Conservation (phyloP, 2,329 filamentous ascomycete genomes). For the Xylaria sp. region DNA sequence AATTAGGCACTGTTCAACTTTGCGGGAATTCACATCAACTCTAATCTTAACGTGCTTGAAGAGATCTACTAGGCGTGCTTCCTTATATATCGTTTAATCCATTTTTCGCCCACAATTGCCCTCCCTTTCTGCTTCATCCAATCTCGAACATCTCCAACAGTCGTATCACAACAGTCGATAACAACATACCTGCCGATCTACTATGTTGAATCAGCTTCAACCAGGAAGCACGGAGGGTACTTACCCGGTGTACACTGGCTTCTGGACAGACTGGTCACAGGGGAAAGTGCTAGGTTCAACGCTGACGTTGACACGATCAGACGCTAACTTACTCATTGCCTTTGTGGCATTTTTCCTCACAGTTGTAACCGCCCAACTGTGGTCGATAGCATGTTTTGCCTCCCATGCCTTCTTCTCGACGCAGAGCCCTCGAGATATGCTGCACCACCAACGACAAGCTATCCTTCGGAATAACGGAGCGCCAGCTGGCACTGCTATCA, state of each 20-base stretch:
- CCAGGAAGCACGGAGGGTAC: background rate
- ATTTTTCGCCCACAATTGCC: too few species aligned
- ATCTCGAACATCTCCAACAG: too few species aligned
- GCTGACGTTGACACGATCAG: conserved; percentile 37
- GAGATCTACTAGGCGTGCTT: too few species aligned
- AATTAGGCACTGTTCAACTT: too few species aligned
- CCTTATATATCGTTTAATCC: too few species aligned
- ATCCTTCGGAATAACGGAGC: conserved; percentile 30
- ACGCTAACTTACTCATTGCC: conserved; percentile 43
- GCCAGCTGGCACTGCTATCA: conserved; percentile 10
- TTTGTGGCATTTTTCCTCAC: conserved; percentile 44
- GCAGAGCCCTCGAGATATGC: conserved; percentile 26
- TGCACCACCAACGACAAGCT: conserved; percentile 38
- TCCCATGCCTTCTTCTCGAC: conserved; percentile 30
- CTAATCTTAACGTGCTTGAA: too few species aligned
- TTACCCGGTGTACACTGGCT: conserved; percentile 35
- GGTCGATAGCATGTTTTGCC: conserved; percentile 32
- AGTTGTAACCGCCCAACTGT: conserved; percentile 31
- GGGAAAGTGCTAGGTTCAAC: conserved; percentile 41
- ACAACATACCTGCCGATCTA: too few species aligned
- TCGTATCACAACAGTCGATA: too few species aligned
- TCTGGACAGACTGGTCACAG: conserved; percentile 43
- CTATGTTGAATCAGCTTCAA: background rate
- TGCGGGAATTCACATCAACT: too few species aligned
- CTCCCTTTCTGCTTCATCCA: too few species aligned